Base-by-base conservation (phyloP, 805 yeast species). In the Lachancea meyersii region DNA sequence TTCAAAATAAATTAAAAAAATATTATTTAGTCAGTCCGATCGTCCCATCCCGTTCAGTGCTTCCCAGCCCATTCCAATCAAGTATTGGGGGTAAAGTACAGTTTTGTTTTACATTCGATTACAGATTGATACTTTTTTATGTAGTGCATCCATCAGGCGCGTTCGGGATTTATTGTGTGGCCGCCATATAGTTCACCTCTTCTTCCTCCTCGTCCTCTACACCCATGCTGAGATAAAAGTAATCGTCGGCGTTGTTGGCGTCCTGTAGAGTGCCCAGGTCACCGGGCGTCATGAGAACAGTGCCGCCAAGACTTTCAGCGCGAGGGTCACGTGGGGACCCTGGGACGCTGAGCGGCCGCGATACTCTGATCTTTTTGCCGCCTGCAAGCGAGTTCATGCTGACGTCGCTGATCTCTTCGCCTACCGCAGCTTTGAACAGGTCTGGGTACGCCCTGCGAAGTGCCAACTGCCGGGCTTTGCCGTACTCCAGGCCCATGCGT, bases 211-310 rank as follows among this genome's bases (percentile, higher is more conserved):
- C 75, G 24, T 58, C 69, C 19, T 59, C 66, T 17, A 54, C 58
- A 14, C 70, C 73, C 33, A 56, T 62, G 32, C 53, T 59, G 47
- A 71, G 55, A 31, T 71, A 70, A 55, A 82, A 74, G 57, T 86
- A 91, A 60, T 91, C 97, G 30, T 86, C 87, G 1, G 77, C 71
- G 55, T 85, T 86, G 44, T 78, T 78, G 30, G 86, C 86, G 61
- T 91, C 98, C 61, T 89, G 97, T 55, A 93, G 72, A 3, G 96
- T 82, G n/a, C 97, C 98, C 49, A 91, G 74, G 62, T 91, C 98
- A 31, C 98, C 98, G 0, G 98, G 98, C 1, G 98, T 91, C 96
- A 88, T 91, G 53, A 81, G 69, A 14, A 84, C 80, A 11, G 78
- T 64, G 33, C 58, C 51, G 24, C 57, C 53, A 7, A 45, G 45